These are phyloP conservation scores for Prinsepia uniflora DNA, from an alignment of 306 rosid species.

Conservation along the genomic window DNA sequence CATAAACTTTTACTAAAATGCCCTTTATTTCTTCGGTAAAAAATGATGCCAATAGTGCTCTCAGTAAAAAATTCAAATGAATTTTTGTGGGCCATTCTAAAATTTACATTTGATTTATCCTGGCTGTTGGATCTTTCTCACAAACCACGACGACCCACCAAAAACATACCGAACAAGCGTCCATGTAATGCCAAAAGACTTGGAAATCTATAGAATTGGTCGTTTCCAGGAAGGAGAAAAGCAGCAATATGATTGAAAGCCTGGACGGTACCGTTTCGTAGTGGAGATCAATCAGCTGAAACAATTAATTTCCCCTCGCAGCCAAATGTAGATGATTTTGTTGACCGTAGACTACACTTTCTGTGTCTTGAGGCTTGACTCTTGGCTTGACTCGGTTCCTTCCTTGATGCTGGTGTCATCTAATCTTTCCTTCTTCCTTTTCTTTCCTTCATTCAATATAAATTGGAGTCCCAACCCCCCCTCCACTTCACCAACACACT, in stretches of 20 bases:
- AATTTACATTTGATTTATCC: too few species aligned
- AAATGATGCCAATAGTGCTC: too few species aligned
- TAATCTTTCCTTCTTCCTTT: too few species aligned
- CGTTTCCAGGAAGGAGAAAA: neutral
- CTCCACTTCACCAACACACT: neutral
- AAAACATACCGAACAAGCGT: neutral
- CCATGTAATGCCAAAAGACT: neutral
- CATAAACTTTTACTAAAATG: too few species aligned
- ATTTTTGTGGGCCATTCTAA: too few species aligned
- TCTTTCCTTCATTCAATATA: neutral
- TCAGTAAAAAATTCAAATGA: too few species aligned
- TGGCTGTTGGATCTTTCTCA: too few species aligned
- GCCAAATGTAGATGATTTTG: neutral
- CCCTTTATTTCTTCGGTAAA: too few species aligned
- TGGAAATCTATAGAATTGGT: too few species aligned
- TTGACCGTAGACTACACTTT: slow-evolving; percentile 1
- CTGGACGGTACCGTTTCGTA: neutral
- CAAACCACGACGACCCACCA: too few species aligned
- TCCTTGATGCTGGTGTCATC: neutral
- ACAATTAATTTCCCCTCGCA: neutral
- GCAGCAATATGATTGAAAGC: neutral
- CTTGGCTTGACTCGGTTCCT: neutral
- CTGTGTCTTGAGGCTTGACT: neutral
- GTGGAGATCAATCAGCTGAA: neutral
- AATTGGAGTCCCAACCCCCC: neutral